Base-by-base conservation (phyloP, 441 rosid species). In the Eutrema salsugineum region DNA sequence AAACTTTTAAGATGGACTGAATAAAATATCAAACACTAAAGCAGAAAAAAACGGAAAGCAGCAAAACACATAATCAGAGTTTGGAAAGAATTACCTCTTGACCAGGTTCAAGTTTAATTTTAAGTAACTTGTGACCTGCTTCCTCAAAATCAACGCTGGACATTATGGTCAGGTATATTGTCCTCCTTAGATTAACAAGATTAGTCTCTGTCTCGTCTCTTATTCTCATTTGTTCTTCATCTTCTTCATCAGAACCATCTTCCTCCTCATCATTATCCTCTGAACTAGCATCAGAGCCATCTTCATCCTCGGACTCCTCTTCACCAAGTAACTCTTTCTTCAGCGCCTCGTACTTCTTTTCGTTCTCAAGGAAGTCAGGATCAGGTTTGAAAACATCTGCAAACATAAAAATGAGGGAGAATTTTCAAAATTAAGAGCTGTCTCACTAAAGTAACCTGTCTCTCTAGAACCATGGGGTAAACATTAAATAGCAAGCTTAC, bases 71-170 rank as follows among this genome's bases (percentile, higher is more conserved):
- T 2, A 6, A 60, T 38, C 48, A 19, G 44, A 71, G 69, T 20
- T 57, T 71, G 66, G 36, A 8, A 55, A 55, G 39, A 56, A 76
- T 69, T 72, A 91, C 97, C 97, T 93, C 98, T 84, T 95, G 99
- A 67, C 98, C 98, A 2, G 97, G 91, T 82, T 93, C 94, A 27
- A 95, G 88, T 80, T 93, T 91, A 59, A 95, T 93, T 77, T 93
- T 91, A 79, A 95, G 75, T 27, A 95, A 79, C 73, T 93, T 95
- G 84, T 95, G 98, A 57, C 98, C 98, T 38, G 98, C 97, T 83
- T 95, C 99, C 84, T 95, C 99, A 71, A 93, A 95, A 77, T 93
- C 97, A 47, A 91, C 97, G 71, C 99, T 91, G 42, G 99, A 95
- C 99, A 95, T 95, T 27, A 95, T 93, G 20, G 99, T 93, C 17